Evolutionary conservation across 2,329 filamentous ascomycete species (phyloP).

Genomic region (Hypoxylon sp.): DNA sequence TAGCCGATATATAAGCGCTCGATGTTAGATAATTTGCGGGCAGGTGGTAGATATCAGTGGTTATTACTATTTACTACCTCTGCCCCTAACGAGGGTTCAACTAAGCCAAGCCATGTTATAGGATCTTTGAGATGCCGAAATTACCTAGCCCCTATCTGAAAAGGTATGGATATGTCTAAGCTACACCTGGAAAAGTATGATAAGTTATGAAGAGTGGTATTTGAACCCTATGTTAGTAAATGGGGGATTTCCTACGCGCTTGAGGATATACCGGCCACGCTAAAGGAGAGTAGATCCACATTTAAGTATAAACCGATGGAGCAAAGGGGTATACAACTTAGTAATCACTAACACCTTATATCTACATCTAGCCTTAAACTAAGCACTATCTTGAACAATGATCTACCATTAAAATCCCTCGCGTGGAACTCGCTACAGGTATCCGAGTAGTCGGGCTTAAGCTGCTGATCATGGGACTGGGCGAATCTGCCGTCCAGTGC

Average conservation of each 20-base stretch:
- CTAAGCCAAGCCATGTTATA: background rate
- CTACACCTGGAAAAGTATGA: background rate
- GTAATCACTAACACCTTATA: background rate
- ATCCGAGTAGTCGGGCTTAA: conserved; percentile 22
- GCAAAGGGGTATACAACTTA: background rate
- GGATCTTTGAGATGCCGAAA: background rate
- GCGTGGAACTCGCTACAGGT: conserved; percentile 3
- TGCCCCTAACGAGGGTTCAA: background rate
- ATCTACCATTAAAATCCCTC: conserved; percentile 25
- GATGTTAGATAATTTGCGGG: too few species aligned
- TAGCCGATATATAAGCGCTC: too few species aligned
- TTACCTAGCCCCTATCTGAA: background rate
- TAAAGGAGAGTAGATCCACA: conserved; percentile 3
- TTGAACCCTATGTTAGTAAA: background rate
- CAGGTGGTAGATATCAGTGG: too few species aligned
- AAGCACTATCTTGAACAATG: conserved; percentile 6
- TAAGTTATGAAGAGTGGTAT: background rate
- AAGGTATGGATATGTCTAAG: background rate
- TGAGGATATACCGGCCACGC: background rate
- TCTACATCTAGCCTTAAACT: conserved; percentile 7
- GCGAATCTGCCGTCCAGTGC: conserved; percentile 37
- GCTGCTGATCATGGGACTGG: conserved; percentile 39
- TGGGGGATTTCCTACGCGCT: background rate
- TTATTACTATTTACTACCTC: background rate
- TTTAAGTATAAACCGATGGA: background rate